These are phyloP conservation scores for Tylopilus orsonianus DNA, from an alignment of 1,284 basidiomycete species.

Conservation along the genomic window DNA sequence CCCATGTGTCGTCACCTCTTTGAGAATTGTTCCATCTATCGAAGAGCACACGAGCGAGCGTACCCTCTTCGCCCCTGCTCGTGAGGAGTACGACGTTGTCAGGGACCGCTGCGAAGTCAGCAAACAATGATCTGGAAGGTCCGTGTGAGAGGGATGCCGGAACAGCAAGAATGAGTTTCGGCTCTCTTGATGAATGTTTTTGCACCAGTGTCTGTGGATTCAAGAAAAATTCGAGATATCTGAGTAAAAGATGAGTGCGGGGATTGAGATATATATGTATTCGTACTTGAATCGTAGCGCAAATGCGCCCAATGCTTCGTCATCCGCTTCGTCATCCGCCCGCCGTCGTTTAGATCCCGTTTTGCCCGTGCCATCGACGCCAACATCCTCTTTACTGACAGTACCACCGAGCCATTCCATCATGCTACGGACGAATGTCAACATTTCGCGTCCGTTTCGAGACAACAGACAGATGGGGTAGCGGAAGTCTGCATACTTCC, in stretches of 20 bases:
- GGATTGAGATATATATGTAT: background rate
- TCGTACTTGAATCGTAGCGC: slow-evolving; percentile 72
- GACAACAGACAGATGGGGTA: slow-evolving; percentile 92
- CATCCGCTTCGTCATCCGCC: slow-evolving; percentile 64
- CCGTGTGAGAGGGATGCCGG: slow-evolving; percentile 93
- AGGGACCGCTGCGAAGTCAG: slow-evolving; percentile 77
- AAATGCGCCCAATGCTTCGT: slow-evolving; percentile 75
- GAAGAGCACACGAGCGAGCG: slow-evolving; percentile 79
- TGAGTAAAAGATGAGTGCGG: slow-evolving; percentile 34
- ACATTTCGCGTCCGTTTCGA: slow-evolving; percentile 89
- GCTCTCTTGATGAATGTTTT: slow-evolving; percentile 80
- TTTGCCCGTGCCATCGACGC: slow-evolving; percentile 63
- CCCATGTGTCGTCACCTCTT: slow-evolving; percentile 77
- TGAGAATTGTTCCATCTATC: slow-evolving; percentile 86
- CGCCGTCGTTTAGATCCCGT: slow-evolving; percentile 59
- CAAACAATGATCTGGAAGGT: slow-evolving; percentile 83
- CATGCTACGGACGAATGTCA: slow-evolving; percentile 93
- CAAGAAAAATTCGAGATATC: slow-evolving; percentile 88
- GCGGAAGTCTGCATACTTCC: slow-evolving; percentile 82
- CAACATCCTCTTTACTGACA: slow-evolving; percentile 85
- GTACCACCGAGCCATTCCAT: slow-evolving; percentile 99
- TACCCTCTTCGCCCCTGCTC: slow-evolving; percentile 74
- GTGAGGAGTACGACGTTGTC: slow-evolving; percentile 88
- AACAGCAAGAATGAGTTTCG: slow-evolving; percentile 92
- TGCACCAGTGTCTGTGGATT: slow-evolving; percentile 79